Conservation (phyloP, 2,329 filamentous ascomycete genomes). For the Ophiosphaerella korrae region DNA sequence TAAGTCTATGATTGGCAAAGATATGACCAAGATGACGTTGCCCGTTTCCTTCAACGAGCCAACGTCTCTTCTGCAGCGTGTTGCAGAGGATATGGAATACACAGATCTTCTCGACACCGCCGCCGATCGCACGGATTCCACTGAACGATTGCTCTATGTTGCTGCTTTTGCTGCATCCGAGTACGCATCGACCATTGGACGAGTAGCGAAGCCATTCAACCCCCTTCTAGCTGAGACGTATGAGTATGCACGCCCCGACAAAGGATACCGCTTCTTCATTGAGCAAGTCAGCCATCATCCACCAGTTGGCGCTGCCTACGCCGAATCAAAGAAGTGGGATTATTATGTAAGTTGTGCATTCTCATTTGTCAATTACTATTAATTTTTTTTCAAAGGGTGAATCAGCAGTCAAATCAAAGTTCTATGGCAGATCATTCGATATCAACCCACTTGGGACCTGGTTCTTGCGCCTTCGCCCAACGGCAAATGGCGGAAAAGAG, state of each 20-base stretch:
- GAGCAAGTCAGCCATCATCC: conserved; percentile 99
- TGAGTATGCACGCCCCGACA: conserved; percentile 93
- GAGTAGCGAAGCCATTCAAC: conserved; percentile 98
- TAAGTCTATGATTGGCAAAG: conserved; percentile 99
- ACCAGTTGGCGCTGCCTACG: conserved; percentile 89
- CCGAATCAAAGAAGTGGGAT: conserved; percentile 91
- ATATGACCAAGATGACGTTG: conserved; percentile 99
- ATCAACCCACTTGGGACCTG: conserved; percentile 96
- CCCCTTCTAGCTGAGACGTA: conserved; percentile 95
- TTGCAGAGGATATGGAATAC: conserved; percentile 98
- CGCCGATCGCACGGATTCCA: conserved; percentile 81
- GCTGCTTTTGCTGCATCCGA: conserved; percentile 95
- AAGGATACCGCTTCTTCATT: conserved; percentile 97
- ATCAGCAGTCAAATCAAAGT: conserved; percentile 92
- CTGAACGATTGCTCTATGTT: conserved; percentile 91
- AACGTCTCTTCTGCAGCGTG: conserved; percentile 91
- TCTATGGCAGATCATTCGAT: conserved; percentile 96
- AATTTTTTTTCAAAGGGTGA: conserved; percentile 67
- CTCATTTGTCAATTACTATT: conserved; percentile 11
- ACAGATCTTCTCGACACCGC: conserved; percentile 88
- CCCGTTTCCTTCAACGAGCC: conserved; percentile 99
- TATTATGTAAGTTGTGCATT: conserved; percentile 67
- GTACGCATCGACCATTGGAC: conserved; percentile 94
- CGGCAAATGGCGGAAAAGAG: conserved; percentile 66
- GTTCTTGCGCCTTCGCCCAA: conserved; percentile 86